Conservation (phyloP, 305 asterid genomes). For the Vinca major region DNA sequence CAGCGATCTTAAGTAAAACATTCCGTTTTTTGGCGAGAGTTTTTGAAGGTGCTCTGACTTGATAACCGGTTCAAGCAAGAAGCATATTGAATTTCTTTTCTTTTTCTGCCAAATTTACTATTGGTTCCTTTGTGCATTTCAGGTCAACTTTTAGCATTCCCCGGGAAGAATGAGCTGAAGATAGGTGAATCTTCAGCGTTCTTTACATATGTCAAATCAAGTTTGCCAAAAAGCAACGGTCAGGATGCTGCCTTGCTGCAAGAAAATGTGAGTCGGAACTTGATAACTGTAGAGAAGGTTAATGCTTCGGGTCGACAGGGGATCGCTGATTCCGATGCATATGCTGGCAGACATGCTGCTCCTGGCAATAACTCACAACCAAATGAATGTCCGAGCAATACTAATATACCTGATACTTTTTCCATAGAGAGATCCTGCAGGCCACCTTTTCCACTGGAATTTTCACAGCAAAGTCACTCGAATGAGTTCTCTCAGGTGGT, state of each 20-base stretch:
- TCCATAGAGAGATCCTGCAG: slow-evolving; percentile 47
- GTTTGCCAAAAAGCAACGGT: slow-evolving; percentile 35
- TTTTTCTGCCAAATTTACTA: slow-evolving; percentile 1
- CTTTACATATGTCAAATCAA: slow-evolving; percentile 77
- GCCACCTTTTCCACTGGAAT: slow-evolving; percentile 44
- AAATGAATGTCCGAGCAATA: slow-evolving; percentile 45
- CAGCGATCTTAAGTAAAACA: not conserved
- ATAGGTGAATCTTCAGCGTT: slow-evolving; percentile 93
- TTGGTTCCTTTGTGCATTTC: not conserved
- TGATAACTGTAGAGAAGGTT: slow-evolving; percentile 26
- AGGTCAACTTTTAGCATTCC: slow-evolving; percentile 31
- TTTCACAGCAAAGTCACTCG: slow-evolving; percentile 43
- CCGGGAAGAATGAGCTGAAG: slow-evolving; percentile 59
- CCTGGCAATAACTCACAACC: slow-evolving; percentile 31
- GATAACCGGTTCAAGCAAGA: no score
- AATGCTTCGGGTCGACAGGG: slow-evolving; percentile 21
- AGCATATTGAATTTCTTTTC: not conserved
- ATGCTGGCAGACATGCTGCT: slow-evolving; percentile 21
- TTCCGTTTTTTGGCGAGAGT: not conserved
- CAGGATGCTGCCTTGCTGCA: slow-evolving; percentile 24
- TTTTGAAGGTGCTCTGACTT: no score
- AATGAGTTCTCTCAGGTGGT: slow-evolving; percentile 46
- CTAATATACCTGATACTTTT: slow-evolving; percentile 34
- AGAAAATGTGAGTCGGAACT: slow-evolving; percentile 27
- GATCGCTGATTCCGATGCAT: slow-evolving; percentile 26